Conservation (phyloP, 2,329 filamentous ascomycete species). For the Ilyonectria destructans region DNA sequence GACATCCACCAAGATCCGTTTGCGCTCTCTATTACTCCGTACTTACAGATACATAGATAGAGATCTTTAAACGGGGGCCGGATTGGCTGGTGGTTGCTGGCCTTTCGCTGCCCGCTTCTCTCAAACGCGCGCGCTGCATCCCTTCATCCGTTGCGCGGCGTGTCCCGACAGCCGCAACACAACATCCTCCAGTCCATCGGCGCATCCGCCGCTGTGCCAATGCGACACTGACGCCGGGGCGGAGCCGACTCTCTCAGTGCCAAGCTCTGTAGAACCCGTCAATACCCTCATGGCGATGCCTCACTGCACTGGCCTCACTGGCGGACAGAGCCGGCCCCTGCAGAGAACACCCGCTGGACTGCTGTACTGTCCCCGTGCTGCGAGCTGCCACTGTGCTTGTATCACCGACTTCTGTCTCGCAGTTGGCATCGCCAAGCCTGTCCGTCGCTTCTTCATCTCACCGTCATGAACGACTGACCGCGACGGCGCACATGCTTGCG, state of each 20-base stretch:
- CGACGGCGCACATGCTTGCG: constrained; percentile 16
- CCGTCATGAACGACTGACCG: constrained; percentile 25
- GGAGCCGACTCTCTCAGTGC: constrained; percentile 5
- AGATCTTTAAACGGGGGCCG: not conserved
- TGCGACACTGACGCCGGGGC: constrained; percentile 27
- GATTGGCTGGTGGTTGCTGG: constrained; percentile 15
- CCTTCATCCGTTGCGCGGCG: constrained; percentile 27
- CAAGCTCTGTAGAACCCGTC: not conserved
- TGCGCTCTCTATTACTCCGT: not conserved
- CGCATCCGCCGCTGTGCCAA: constrained; percentile 21
- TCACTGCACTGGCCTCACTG: constrained; percentile 22
- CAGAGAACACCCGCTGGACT: not conserved
- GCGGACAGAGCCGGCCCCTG: constrained; percentile 8
- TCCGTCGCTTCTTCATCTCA: not conserved
- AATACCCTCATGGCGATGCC: constrained; percentile 26
- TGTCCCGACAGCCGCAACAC: constrained; percentile 28
- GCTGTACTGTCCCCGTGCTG: constrained; percentile 20
- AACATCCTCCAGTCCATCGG: constrained; percentile 9
- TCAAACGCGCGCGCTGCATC: constrained; percentile 10
- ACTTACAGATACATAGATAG: not conserved
- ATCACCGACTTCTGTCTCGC: constrained; percentile 32
- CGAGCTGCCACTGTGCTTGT: constrained; percentile 26
- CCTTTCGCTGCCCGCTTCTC: not conserved
- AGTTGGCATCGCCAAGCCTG: constrained; percentile 28
- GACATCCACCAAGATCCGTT: constrained; percentile 7